phyloP scores from a whole-genome alignment of 306 rosid species.

The Erythrophleum fordii region DNA sequence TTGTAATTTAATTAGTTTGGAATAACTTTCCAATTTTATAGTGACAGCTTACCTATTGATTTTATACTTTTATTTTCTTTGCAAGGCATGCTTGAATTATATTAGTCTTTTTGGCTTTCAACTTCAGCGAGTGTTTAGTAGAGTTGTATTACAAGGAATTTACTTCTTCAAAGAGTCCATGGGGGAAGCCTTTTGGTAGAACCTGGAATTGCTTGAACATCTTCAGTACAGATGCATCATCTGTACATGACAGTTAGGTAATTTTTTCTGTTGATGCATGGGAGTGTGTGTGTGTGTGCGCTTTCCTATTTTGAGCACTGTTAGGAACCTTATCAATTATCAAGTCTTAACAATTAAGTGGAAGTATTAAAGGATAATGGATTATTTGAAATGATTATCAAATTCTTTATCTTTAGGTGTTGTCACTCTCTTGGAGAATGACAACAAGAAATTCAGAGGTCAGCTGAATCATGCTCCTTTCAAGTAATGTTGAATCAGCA shows the following conservation, averaged over 20 bases:
- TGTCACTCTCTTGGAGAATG: too few species aligned
- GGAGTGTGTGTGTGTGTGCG: too few species aligned
- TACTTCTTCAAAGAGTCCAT: neutral
- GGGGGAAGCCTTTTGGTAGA: neutral
- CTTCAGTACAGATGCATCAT: neutral
- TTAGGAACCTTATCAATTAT: neutral
- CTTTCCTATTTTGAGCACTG: neutral
- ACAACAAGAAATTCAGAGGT: conserved; percentile 64
- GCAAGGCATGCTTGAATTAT: too few species aligned
- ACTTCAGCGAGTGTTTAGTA: neutral
- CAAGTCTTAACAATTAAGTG: neutral
- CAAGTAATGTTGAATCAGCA: neutral
- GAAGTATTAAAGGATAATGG: neutral
- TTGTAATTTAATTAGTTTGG: too few species aligned
- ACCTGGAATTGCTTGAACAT: neutral
- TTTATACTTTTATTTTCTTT: too few species aligned
- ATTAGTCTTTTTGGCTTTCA: too few species aligned
- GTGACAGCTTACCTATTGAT: too few species aligned
- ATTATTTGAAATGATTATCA: neutral
- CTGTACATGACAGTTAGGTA: neutral
- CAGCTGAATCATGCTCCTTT: conserved; percentile 34
- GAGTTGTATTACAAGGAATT: neutral
- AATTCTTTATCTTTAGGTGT: too few species aligned
- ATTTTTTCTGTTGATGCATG: neutral
- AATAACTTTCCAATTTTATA: too few species aligned